Percentiles rank a stretch among this genome's conserved stretches.
These are phyloP conservation scores for Xylaria sp. DNA, from an alignment of 2,329 filamentous ascomycete genomes.

Conservation along the genomic window DNA sequence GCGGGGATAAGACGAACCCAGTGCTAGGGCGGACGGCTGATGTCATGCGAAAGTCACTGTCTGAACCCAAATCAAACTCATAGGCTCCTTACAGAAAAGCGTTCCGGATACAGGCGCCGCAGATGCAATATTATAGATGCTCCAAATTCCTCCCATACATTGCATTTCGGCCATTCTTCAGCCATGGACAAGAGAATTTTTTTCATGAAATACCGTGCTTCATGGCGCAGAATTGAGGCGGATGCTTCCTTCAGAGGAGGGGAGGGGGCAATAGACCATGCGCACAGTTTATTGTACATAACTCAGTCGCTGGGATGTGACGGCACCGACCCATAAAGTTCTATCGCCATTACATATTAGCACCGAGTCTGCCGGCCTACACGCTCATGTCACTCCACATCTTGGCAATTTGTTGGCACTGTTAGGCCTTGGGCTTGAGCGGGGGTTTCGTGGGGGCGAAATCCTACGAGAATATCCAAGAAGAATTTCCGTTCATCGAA, in stretches of 20 bases:
- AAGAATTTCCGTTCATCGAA: slow-evolving; percentile 22
- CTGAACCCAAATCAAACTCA: slow-evolving; percentile 5
- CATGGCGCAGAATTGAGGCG: slow-evolving; percentile 15
- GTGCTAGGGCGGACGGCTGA: background rate
- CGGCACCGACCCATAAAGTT: slow-evolving; percentile 20
- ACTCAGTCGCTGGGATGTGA: slow-evolving; percentile 20
- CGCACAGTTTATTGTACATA: slow-evolving; percentile 22
- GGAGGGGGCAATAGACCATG: slow-evolving; percentile 1
- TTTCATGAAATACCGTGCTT: slow-evolving; percentile 8
- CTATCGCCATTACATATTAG: slow-evolving; percentile 22
- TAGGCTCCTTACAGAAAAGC: slow-evolving; percentile 12
- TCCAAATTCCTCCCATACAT: slow-evolving; percentile 5
- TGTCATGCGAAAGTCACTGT: background rate
- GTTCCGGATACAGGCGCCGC: slow-evolving; percentile 13
- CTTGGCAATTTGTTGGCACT: slow-evolving; percentile 39
- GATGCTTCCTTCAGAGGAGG: slow-evolving; percentile 8
- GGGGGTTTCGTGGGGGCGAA: slow-evolving; percentile 46
- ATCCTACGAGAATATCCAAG: slow-evolving; percentile 41
- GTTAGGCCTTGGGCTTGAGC: slow-evolving; percentile 37
- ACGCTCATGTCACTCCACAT: slow-evolving; percentile 29
- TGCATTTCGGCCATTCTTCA: slow-evolving; percentile 14
- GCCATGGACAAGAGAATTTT: background rate
- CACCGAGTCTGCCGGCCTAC: slow-evolving; percentile 19
- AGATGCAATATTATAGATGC: slow-evolving; percentile 21
- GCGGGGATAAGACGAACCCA: slow-evolving; percentile 7